Base-by-base conservation (phyloP, 2,329 filamentous ascomycete genomes). In the Podosphaera xanthii region DNA sequence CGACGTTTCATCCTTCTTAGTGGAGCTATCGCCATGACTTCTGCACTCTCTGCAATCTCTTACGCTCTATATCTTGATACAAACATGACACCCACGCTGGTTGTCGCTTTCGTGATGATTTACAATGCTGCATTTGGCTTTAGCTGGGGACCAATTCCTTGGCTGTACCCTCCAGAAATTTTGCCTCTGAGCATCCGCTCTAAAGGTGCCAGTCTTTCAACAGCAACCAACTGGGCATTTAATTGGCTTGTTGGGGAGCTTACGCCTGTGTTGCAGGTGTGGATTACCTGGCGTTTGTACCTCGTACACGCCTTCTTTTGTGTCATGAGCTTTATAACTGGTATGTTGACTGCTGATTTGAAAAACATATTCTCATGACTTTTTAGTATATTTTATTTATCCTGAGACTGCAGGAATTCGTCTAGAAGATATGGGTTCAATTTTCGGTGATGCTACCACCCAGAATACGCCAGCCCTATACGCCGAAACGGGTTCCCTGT, bases 101-200 rank as follows among this genome's bases (percentile, higher is more conserved):
- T 96, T 2, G 92, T 97, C 57, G 72, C 94, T 57, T 94, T 94
- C 67, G 92, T 98, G 69, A 95, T 97, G 86, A 84, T 96, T 57
- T 98, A 97, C 74, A 98, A 98, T 68, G 92, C 91, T 4, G 86
- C 92, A 6, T 98, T 97, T 70, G 92, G 92, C 55, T 94, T 90
- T 14, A 86, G 82, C n/a, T 98, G 92, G 92, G 92, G 92, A 22
- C 92, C 92, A 0, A 94, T 98, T 62, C 92, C 92, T 7, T 98
- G 92, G 92, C 76, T 98, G 14, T 97, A 97, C 70, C 92, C 92
- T 12, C 92, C 92, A n/a, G 92, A 98, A 76, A 98, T 98, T 73
- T 77, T 98, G 50, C 92, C 92, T 3, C 76, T 98, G 61, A 96
- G 89, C 75, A 96, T 97, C 69, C 84, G 92, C 67, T 94, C 91